phyloP scores from a whole-genome alignment of 208 protist species.

The Trypanosoma melophagium region DNA sequence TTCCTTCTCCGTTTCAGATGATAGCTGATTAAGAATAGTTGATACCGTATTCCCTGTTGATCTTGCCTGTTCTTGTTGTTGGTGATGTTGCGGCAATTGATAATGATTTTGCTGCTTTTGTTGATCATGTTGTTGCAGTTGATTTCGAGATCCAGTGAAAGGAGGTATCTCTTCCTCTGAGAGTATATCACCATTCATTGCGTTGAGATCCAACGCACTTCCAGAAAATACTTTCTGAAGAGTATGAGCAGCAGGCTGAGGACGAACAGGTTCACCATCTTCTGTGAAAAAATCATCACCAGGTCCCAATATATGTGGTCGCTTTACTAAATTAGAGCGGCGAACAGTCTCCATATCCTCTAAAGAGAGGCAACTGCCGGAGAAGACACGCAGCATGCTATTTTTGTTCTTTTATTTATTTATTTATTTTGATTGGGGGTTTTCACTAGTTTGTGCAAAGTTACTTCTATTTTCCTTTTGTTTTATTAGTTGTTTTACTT shows the following conservation, averaged over 20 bases:
- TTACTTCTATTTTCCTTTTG: conserved; percentile 9
- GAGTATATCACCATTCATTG: conserved; percentile 55
- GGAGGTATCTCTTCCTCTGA: conserved; percentile 56
- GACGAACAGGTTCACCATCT: conserved; percentile 78
- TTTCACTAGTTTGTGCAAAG: background rate
- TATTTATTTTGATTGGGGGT: background rate
- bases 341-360: conserved; percentile 88
- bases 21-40: conserved; percentile 81
- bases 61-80: conserved; percentile 18
- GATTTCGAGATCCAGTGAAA: conserved; percentile 2
- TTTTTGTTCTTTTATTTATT: no score
- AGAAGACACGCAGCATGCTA: conserved; percentile 83
- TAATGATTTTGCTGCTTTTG: conserved; percentile 10
- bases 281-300: conserved; percentile 88
- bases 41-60: conserved; percentile 45
- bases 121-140: conserved; percentile 3
- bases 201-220: conserved; percentile 86
- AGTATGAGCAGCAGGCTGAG: conserved; percentile 70
- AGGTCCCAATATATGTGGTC: conserved; percentile 81
- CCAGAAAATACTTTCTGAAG: conserved; percentile 91
- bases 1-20: conserved; percentile 76
- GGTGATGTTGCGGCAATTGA: background rate
- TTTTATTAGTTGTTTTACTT: conserved; percentile 4
- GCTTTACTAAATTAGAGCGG: conserved; percentile 63
- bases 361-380: conserved; percentile 87